phyloP scores from a whole-genome alignment of 2,329 filamentous ascomycete species.

The Bertia moriformis region DNA sequence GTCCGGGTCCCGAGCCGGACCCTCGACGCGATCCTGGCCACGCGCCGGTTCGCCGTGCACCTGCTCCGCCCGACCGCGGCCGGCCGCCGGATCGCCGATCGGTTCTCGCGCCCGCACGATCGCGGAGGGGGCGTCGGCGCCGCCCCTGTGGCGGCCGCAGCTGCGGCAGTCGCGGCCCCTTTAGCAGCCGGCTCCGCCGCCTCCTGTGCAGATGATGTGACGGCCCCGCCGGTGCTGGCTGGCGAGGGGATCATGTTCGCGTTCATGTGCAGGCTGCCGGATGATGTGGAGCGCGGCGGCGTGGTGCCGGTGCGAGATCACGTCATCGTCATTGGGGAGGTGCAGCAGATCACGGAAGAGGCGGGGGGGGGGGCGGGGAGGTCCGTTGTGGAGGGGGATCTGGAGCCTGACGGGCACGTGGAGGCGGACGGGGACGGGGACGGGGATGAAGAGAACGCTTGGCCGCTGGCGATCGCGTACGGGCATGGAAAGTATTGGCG shows the following conservation, averaged over 20 bases:
- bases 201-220: slow-evolving; percentile 5
- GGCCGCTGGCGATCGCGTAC: too few relatives aligned
- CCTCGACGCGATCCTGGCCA: slow-evolving; percentile 29
- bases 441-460: too few relatives aligned
- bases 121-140: slow-evolving; percentile 5
- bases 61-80: slow-evolving; percentile 28
- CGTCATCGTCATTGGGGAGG: not conserved
- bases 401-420: too few relatives aligned
- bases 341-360: too few relatives aligned
- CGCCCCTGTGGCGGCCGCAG: slow-evolving; percentile 6
- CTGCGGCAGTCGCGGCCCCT: slow-evolving; percentile 22
- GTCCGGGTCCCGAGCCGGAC: slow-evolving; percentile 39
- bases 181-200: slow-evolving; percentile 2
- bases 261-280: not conserved
- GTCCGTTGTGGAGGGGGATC: too few relatives aligned
- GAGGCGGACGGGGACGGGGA: too few relatives aligned
- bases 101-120: slow-evolving; percentile 36
- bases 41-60: slow-evolving; percentile 36
- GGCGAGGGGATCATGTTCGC: slow-evolving; percentile 36
- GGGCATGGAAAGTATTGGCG: too few relatives aligned
- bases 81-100: slow-evolving; percentile 33
- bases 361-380: too few relatives aligned
- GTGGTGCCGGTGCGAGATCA: not conserved
- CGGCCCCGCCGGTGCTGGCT: slow-evolving; percentile 25
- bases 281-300: not conserved